Conservation (phyloP, 2,329 filamentous ascomycete species). For the Exophiala lecanii-corni region DNA sequence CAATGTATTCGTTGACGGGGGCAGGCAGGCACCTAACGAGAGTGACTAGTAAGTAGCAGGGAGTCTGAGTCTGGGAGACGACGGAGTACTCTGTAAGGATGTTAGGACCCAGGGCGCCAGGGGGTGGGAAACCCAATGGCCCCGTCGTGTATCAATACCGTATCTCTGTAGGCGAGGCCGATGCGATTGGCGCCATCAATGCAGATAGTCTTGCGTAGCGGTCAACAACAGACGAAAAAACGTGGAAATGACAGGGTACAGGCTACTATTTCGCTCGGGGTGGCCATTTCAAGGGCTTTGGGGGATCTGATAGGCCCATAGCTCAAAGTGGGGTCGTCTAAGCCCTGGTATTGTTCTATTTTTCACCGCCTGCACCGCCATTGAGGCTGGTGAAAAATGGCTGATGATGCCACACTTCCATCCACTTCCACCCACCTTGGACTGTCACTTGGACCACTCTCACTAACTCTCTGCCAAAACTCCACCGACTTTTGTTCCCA, state of each 20-base stretch:
- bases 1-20: no score
- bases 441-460: no score
- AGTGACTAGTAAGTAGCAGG: no score
- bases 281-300: slow-evolving; percentile 6
- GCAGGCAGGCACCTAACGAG: no score
- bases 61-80: no score
- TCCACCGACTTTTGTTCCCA: slow-evolving; percentile 9
- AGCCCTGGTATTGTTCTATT: slow-evolving; percentile 12
- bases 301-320: slow-evolving; percentile 12
- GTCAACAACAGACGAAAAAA: slow-evolving; percentile 15
- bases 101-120: no score
- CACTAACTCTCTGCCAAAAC: no score
- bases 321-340: slow-evolving; percentile 1
- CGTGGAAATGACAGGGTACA: slow-evolving; percentile 12
- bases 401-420: not conserved
- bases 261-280: slow-evolving; percentile 4
- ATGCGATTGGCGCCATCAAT: slow-evolving; percentile 24
- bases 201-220: slow-evolving; percentile 15
- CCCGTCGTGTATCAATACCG: slow-evolving; percentile 6
- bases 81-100: no score
- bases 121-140: no score
- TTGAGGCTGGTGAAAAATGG: not conserved
- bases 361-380: slow-evolving; percentile 10
- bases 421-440: no score
- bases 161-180: slow-evolving; percentile 18